A percentile compares a stretch with the other conserved stretches of the same genome.
These are phyloP conservation scores for Candida awuae DNA, from an alignment of 805 yeast species.

Conservation along the genomic window DNA sequence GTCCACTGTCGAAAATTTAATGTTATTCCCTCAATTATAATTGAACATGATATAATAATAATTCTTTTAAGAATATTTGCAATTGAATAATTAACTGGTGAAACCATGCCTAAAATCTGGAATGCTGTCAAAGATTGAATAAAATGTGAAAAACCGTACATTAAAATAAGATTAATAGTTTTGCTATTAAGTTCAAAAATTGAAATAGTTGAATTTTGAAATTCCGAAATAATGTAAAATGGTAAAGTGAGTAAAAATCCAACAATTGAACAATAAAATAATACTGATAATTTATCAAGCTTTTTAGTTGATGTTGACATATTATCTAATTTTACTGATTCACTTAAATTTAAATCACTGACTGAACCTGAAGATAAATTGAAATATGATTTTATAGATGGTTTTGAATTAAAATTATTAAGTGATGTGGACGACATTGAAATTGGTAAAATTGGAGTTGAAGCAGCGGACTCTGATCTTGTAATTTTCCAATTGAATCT, in stretches of 20 bases:
- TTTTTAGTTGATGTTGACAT: constrained; percentile 27
- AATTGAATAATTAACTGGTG: constrained; percentile 73
- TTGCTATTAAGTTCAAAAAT: constrained; percentile 21
- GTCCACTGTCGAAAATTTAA: constrained; percentile 34
- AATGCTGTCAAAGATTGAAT: constrained; percentile 68
- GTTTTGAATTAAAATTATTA: constrained; percentile 12
- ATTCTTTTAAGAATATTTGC: constrained; percentile 73
- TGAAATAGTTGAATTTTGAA: constrained; percentile 23
- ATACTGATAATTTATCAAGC: constrained; percentile 62
- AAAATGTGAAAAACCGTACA: constrained; percentile 68
- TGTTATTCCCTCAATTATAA: constrained; percentile 52
- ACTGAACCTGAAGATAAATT: constrained; percentile 6
- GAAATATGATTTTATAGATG: constrained; percentile 16
- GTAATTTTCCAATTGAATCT: constrained; percentile 24
- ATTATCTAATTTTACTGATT: background rate
- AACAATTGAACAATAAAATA: constrained; percentile 61
- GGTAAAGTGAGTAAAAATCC: constrained; percentile 66
- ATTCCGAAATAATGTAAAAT: constrained; percentile 52
- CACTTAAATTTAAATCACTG: constrained; percentile 3
- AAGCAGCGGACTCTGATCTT: constrained; percentile 27
- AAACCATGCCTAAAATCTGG: constrained; percentile 60
- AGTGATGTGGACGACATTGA: constrained; percentile 22
- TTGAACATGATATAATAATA: constrained; percentile 57
- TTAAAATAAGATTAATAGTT: constrained; percentile 33
- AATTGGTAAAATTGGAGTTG: constrained; percentile 29